Percentiles rank a stretch among this genome's conserved stretches.
Conservation (phyloP, 2,329 filamentous ascomycete species). For the Stemphylium lycopersici region DNA sequence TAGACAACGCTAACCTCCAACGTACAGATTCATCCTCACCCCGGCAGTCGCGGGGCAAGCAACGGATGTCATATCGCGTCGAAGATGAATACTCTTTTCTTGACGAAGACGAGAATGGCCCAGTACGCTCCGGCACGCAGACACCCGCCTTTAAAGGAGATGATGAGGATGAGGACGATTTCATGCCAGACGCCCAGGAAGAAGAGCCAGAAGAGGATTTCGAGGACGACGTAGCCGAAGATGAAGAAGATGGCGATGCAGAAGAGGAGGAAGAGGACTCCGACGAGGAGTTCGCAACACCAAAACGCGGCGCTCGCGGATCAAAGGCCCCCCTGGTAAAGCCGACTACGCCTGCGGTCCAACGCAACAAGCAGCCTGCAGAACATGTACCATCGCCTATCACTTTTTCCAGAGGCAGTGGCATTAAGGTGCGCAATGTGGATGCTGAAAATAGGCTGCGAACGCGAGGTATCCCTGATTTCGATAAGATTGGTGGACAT, state of each 20-base stretch:
- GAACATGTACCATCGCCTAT: slow-evolving; percentile 14
- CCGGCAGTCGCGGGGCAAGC: slow-evolving; percentile 30
- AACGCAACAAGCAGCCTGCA: slow-evolving; percentile 5
- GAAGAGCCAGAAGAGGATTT: slow-evolving; percentile 34
- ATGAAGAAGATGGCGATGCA: slow-evolving; percentile 44
- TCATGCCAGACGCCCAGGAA: slow-evolving; percentile 33
- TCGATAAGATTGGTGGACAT: slow-evolving; percentile 38
- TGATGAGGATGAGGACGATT: slow-evolving; percentile 34
- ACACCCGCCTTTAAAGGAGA: slow-evolving; percentile 17
- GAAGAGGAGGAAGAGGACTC: slow-evolving; percentile 24
- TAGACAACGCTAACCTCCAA: slow-evolving; percentile 3
- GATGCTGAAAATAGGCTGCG: slow-evolving; percentile 25
- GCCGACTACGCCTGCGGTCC: slow-evolving; percentile 5
- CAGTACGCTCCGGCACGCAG: slow-evolving; percentile 13
- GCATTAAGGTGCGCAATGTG: slow-evolving; percentile 17
- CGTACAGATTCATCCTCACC: slow-evolving; percentile 19
- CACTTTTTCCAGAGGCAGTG: slow-evolving; percentile 21
- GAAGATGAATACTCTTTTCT: slow-evolving; percentile 31
- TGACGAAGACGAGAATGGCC: slow-evolving; percentile 28
- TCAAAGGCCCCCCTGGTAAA: slow-evolving; percentile 12
- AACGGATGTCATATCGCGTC: slow-evolving; percentile 26
- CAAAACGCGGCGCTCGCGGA: slow-evolving; percentile 9
- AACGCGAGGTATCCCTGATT: slow-evolving; percentile 39
- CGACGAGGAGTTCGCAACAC: slow-evolving; percentile 18
- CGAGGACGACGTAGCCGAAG: slow-evolving; percentile 35